These are phyloP conservation scores for Stemphylium lycopersici DNA, from an alignment of 2,329 filamentous ascomycete species.

Conservation along the genomic window DNA sequence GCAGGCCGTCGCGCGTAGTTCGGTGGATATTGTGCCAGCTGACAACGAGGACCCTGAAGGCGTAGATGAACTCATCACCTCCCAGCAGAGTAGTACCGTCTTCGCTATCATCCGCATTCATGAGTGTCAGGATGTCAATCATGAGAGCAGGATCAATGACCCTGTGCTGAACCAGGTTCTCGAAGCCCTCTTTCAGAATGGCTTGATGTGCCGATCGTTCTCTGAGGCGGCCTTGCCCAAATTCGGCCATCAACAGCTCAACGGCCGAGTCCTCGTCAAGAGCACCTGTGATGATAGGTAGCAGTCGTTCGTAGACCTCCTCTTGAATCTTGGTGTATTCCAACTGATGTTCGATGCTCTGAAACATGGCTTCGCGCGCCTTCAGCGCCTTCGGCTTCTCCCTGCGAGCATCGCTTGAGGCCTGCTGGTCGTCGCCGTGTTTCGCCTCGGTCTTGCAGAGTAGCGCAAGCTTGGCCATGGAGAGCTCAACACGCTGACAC, in stretches of 20 bases:
- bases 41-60: slow-evolving; percentile 64
- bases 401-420: slow-evolving; percentile 41
- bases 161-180: slow-evolving; percentile 72
- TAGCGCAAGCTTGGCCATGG: slow-evolving; percentile 77
- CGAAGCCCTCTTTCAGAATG: slow-evolving; percentile 73
- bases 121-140: slow-evolving; percentile 81
- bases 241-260: slow-evolving; percentile 75
- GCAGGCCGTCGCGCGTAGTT: slow-evolving; percentile 54
- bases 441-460: slow-evolving; percentile 61
- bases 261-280: slow-evolving; percentile 81
- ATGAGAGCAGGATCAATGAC: slow-evolving; percentile 65
- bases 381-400: slow-evolving; percentile 49
- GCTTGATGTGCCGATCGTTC: slow-evolving; percentile 70
- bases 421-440: slow-evolving; percentile 44
- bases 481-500: slow-evolving; percentile 93
- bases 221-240: slow-evolving; percentile 59
- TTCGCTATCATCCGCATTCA: slow-evolving; percentile 60
- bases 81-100: slow-evolving; percentile 52
- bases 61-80: slow-evolving; percentile 72
- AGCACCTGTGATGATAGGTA: slow-evolving; percentile 69
- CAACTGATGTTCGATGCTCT: slow-evolving; percentile 63
- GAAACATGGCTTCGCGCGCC: slow-evolving; percentile 39
- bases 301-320: slow-evolving; percentile 72
- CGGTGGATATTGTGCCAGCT: slow-evolving; percentile 60
- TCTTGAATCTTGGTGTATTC: slow-evolving; percentile 81